Conservation (phyloP, 2,329 filamentous ascomycete species). For the Lomentospora prolificans region DNA sequence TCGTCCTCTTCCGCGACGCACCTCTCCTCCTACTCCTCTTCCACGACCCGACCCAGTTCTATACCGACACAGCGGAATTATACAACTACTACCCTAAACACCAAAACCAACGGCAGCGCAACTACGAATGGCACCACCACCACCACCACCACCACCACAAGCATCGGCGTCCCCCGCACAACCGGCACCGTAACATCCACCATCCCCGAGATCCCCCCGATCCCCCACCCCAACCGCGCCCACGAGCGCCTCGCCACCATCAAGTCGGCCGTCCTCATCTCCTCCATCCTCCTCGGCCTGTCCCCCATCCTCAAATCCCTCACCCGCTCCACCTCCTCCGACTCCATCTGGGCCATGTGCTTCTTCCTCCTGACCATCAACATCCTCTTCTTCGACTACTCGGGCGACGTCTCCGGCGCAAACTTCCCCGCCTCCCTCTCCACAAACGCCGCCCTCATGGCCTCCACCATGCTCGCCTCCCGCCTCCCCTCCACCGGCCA, state of each 20-base stretch:
- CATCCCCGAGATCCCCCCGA: constrained; percentile 14
- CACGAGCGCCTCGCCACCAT: constrained; percentile 62
- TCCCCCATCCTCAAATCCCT: constrained; percentile 94
- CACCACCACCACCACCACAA: constrained; percentile 9
- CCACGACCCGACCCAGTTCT: constrained; percentile 43
- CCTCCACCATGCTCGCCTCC: constrained; percentile 84
- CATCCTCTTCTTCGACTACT: constrained; percentile 97
- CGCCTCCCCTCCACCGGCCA: constrained; percentile 82
- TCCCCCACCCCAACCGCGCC: constrained; percentile 27
- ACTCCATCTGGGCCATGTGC: constrained; percentile 96
- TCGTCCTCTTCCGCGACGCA: not conserved
- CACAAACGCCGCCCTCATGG: constrained; percentile 95
- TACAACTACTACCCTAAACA: no score
- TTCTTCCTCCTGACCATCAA: constrained; percentile 91
- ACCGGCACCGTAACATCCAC: constrained; percentile 14
- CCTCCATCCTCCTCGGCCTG: constrained; percentile 81
- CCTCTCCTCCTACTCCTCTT: constrained; percentile 16
- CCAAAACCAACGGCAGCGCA: constrained; percentile 10
- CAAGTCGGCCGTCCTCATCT: constrained; percentile 88
- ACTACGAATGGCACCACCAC: constrained; percentile 13
- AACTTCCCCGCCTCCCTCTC: constrained; percentile 69
- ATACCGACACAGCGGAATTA: constrained; percentile 21
- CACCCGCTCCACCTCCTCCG: constrained; percentile 82
- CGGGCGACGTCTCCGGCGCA: constrained; percentile 47
- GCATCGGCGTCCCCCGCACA: no score